Percentiles rank a stretch among this genome's conserved stretches.
Conservation (phyloP, 352 stramenopile species). For the Halophytophthora polymorphica region DNA sequence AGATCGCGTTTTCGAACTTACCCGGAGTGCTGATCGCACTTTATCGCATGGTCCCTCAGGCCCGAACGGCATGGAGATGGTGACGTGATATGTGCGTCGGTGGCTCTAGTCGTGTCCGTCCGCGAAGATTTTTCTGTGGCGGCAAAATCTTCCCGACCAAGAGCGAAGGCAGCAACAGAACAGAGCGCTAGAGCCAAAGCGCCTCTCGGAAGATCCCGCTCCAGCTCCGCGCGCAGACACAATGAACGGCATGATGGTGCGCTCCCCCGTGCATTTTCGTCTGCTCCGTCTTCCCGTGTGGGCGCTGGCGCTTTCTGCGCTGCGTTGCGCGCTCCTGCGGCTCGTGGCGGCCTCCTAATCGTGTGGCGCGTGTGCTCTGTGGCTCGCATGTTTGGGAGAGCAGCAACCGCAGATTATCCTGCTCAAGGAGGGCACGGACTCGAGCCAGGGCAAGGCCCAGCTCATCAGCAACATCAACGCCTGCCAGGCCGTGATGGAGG, state of each 20-base stretch:
- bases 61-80: neutral
- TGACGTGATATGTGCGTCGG: neutral
- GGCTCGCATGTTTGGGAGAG: neutral
- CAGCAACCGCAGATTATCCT: slow-evolving; percentile 98
- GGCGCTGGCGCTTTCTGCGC: neutral
- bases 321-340: neutral
- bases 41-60: too few relatives aligned
- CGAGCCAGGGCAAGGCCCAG: slow-evolving; percentile 96
- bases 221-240: slow-evolving; percentile 3
- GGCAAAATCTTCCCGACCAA: slow-evolving; percentile 25
- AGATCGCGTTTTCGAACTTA: too few relatives aligned
- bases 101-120: slow-evolving; percentile 1
- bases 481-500: slow-evolving; percentile 95
- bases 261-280: neutral
- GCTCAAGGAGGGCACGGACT: slow-evolving; percentile 98
- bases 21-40: too few relatives aligned
- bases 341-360: too few relatives aligned
- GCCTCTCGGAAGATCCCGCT: neutral
- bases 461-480: slow-evolving; percentile 92
- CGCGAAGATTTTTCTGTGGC: slow-evolving; percentile 6
- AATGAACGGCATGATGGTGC: slow-evolving; percentile 47
- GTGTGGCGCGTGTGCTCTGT: neutral
- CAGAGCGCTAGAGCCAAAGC: slow-evolving; percentile 8
- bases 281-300: neutral
- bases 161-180: slow-evolving; percentile 1